These are phyloP conservation scores for Cinnamomum chago DNA, from an alignment of 164 flowering plant genomes.

Conservation along the genomic window DNA sequence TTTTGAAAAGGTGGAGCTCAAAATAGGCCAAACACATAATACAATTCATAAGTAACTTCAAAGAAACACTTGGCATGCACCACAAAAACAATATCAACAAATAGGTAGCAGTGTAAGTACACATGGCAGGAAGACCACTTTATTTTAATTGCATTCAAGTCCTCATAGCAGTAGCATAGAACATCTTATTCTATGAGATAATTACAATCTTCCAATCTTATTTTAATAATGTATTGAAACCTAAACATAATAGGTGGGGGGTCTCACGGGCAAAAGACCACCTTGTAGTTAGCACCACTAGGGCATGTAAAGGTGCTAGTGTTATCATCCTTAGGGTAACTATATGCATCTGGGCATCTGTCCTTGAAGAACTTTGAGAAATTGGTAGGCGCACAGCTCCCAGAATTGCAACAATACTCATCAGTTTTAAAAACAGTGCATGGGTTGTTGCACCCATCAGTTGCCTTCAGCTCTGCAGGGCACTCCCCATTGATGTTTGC, in stretches of 20 bases:
- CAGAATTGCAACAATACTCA: constrained; percentile 21
- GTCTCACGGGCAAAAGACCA: constrained; percentile 38
- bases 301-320: constrained; percentile 49
- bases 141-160: no score
- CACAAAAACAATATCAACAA: no score
- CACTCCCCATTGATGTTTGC: constrained; percentile 24
- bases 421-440: constrained; percentile 21
- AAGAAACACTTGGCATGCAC: no score
- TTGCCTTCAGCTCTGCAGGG: constrained; percentile 13
- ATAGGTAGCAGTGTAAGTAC: no score
- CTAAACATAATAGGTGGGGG: no score
- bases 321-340: constrained; percentile 41
- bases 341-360: constrained; percentile 25
- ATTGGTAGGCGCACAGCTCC: constrained; percentile 19
- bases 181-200: no score
- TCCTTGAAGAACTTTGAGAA: constrained; percentile 23
- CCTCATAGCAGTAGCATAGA: no score
- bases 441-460: constrained; percentile 30
- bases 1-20: no score
- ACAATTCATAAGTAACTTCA: no score
- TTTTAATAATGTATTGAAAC: neutral
- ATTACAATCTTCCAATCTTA: no score
- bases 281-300: constrained; percentile 45
- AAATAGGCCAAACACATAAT: no score
- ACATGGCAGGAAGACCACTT: no score